Conservation (phyloP, 768 basidiomycete species). For the Astraeus odoratus region DNA sequence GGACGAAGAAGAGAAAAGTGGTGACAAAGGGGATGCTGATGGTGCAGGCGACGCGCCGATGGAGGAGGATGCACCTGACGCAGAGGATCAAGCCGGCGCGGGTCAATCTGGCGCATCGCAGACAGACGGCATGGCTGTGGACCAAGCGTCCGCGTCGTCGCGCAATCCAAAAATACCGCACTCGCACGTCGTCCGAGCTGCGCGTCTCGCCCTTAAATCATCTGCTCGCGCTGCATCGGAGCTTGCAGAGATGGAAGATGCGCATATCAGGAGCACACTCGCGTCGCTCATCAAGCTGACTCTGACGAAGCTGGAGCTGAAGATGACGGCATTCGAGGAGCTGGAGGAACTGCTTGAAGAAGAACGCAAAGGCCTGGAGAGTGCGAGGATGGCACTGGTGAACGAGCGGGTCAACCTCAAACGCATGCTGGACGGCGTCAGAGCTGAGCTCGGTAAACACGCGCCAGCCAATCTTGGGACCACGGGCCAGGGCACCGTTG, state of each 20-base stretch:
- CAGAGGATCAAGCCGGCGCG: conserved; percentile 9
- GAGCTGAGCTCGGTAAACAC: conserved; percentile 56
- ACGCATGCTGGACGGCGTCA: conserved; percentile 63
- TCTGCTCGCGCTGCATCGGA: conserved; percentile 79
- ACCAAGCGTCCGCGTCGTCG: conserved; percentile 27
- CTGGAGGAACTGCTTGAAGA: conserved; percentile 89
- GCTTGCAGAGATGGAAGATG: conserved; percentile 79
- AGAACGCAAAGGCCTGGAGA: conserved; percentile 81
- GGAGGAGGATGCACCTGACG: conserved; percentile 24
- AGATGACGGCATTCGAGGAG: conserved; percentile 92
- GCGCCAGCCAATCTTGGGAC: conserved; percentile 40
- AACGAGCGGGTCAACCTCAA: conserved; percentile 71
- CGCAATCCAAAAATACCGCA: conserved; percentile 44
- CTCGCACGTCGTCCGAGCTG: conserved; percentile 75
- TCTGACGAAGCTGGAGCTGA: conserved; percentile 85
- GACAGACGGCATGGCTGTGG: conserved; percentile 43
- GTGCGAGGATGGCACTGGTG: conserved; percentile 69
- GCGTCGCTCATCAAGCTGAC: conserved; percentile 81
- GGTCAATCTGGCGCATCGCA: conserved; percentile 10
- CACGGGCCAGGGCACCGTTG: conserved; percentile 53
- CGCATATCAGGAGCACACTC: conserved; percentile 70
- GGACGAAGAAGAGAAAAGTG: conserved; percentile 25
- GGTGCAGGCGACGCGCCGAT: conserved; percentile 36
- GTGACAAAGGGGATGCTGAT: conserved; percentile 29
- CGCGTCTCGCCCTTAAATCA: conserved; percentile 79